Percentiles rank a stretch among this genome's conserved stretches.
Conservation (phyloP, 441 rosid species). For the Erodium trifolium region DNA sequence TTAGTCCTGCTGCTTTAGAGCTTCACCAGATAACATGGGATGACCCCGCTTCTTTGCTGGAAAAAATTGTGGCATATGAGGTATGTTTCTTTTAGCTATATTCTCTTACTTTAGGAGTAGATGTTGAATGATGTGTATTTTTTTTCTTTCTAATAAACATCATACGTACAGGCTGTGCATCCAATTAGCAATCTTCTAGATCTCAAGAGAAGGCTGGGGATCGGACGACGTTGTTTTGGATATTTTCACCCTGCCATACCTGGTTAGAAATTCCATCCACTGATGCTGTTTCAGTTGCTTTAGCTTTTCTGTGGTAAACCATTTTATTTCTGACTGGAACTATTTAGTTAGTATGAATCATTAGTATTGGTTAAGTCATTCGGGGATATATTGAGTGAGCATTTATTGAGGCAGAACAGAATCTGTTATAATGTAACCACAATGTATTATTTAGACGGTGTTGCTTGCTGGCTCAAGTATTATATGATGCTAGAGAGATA, state of each 20-base stretch:
- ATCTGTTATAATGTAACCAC: background rate
- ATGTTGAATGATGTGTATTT: conserved; percentile 12
- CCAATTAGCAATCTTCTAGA: conserved; percentile 89
- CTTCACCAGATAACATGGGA: conserved; percentile 94
- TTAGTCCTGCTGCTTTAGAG: conserved; percentile 85
- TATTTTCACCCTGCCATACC: conserved; percentile 86
- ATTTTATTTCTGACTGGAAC: no score
- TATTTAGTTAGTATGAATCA: no score
- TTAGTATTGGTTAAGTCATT: background rate
- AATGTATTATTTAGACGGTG: background rate
- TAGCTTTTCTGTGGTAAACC: background rate
- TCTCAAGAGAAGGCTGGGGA: conserved; percentile 85
- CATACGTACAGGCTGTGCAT: conserved; percentile 70
- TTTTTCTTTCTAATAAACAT: conserved; percentile 7
- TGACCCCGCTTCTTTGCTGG: conserved; percentile 88
- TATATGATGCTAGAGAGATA: background rate
- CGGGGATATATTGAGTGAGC: background rate
- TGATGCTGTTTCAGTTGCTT: background rate
- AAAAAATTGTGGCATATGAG: conserved; percentile 91
- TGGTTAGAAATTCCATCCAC: conserved; percentile 36
- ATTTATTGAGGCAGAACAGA: background rate
- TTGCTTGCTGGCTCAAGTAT: background rate
- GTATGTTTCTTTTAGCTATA: conserved; percentile 29
- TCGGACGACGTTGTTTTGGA: conserved; percentile 85
- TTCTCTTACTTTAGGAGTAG: background rate